Evolutionary conservation across 228 moss, liverwort and hornwort genomes (phyloP), one percentile per base, ranked within the genome.

Genomic region (Sphagnum fallax): DNA sequence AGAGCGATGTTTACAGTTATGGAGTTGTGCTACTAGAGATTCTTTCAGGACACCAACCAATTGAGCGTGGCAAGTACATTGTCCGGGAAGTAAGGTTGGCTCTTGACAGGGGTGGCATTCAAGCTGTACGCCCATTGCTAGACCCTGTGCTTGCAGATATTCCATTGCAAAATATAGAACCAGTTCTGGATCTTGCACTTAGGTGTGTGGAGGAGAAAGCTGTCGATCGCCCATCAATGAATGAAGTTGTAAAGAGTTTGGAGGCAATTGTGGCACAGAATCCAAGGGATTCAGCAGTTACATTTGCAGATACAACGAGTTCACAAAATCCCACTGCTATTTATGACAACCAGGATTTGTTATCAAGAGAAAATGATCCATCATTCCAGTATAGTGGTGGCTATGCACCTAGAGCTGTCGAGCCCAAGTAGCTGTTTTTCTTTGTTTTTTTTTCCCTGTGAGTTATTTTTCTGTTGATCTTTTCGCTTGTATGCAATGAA

Each of bases 1-100:
- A 98, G 80, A 90, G 90, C 63, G 98, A 98, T 66, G 90, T 98
- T 8, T 98, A 98, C 78, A 92, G 91, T 71, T 98, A 93, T 69
- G 98, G 98, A 16, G 98, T 98, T 15, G 87, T 98, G 66, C 68
- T 93, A 0, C 47, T 98, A 65, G 98, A 98, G 77, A 77, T 93
- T 0, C 77, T 93, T 8, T 89, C 92, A 1, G 92, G 87, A 0
- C 69, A 8, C 62, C 78, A 76, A 6, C 98, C 98, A 0, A 84
- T 98, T 47, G 78, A 90, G 32, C 71, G 73, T 10, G 91, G 90
- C 62, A 80, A 73, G 69, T 93, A 93, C 76, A 84, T 98, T 10
- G 98, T 98, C 4, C 81, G 89, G 0, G 98, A 98, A 69, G 83
- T 93, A 16, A 82, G 77, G 53, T 76, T 62, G 0, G 92, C 92